Evolutionary conservation across 768 basidiomycete species (phyloP), one percentile per base, ranked within the genome.

Genomic region (Suillus americanus): DNA sequence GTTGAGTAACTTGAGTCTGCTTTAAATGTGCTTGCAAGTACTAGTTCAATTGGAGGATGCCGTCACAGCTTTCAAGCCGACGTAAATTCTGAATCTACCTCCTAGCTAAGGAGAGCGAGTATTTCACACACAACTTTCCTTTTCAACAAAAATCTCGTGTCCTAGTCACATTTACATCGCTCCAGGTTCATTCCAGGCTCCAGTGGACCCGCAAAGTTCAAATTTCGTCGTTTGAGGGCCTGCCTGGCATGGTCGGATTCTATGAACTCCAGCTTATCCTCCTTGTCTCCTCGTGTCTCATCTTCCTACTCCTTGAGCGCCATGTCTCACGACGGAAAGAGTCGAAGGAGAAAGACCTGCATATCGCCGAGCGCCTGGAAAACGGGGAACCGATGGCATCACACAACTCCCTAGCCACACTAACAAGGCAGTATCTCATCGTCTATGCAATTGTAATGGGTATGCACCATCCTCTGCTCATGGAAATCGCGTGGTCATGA

Each of bases 391-490:
- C 30, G 28, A 61, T 53, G 3, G 56, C 68, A 23, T 72, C 74
- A 7, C 63, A 62, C 30, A 71, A 68, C 50, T 67, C 75, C 35
- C 67, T 79, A 23, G 71, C 78, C 3, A 66, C 69, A 30, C 65
- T 83, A 62, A 78, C 80, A 2, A 76, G 78, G 66, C 85, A 85
- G 67, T 91, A 91, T 71, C 74, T 91, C 38, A 65, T 83, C 3
- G 89, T 91, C 8, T 91, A 90, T 73, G 89, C 83, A 0, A 81
- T 91, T 28, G 89, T 89, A 30, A 91, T 91, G 90, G 87, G 89
- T 86, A 67, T 56, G 85, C 74, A 23, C 12, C 13, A 28, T 62
- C 10, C 18, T 1, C 48, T n/a, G 16, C 45, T 9, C 40, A 18
- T 18, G 28, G 35, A 23, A 16, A 5, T 14, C 45, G 38, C 63